These are phyloP conservation scores for Phytophthora colocasiae DNA, from an alignment of 352 stramenopile genomes.

Conservation along the genomic window DNA sequence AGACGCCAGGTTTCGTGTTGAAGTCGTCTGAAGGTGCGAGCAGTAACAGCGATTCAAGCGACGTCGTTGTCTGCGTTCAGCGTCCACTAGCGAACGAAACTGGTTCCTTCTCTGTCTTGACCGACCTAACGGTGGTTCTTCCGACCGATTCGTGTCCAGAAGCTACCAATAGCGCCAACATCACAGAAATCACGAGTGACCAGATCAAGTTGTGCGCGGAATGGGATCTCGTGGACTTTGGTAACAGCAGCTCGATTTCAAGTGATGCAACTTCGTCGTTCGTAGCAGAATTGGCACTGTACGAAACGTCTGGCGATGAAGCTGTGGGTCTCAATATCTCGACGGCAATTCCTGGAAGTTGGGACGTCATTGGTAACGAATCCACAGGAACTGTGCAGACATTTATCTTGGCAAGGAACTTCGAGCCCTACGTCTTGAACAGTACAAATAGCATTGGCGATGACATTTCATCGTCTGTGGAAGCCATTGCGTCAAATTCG, in stretches of 20 bases:
- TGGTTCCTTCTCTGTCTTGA: constrained; percentile 25
- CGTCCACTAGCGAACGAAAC: constrained; percentile 24
- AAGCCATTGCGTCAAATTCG: constrained; percentile 30
- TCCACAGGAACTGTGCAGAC: constrained; percentile 21
- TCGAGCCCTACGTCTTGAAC: constrained; percentile 26
- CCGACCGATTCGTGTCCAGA: constrained; percentile 24
- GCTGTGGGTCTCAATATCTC: constrained; percentile 25
- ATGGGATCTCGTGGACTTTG: constrained; percentile 32
- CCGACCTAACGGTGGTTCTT: constrained; percentile 30
- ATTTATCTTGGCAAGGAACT: constrained; percentile 34
- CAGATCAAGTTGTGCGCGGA: constrained; percentile 35
- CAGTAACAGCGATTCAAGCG: constrained; percentile 23
- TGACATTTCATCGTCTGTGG: constrained; percentile 39
- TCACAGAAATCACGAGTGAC: constrained; percentile 33
- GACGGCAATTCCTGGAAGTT: constrained; percentile 31
- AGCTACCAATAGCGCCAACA: constrained; percentile 8
- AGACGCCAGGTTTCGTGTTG: constrained; percentile 30
- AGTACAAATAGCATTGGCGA: constrained; percentile 6
- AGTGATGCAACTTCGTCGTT: constrained; percentile 35
- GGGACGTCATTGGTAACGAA: constrained; percentile 30
- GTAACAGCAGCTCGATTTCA: constrained; percentile 5
- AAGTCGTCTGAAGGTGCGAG: constrained; percentile 25
- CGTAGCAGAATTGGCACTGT: constrained; percentile 35
- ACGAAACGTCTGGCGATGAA: constrained; percentile 31
- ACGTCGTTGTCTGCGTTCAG: constrained; percentile 40